These are phyloP conservation scores for Hibiscus syriacus DNA, from an alignment of 345 rosid species.

Conservation along the genomic window DNA sequence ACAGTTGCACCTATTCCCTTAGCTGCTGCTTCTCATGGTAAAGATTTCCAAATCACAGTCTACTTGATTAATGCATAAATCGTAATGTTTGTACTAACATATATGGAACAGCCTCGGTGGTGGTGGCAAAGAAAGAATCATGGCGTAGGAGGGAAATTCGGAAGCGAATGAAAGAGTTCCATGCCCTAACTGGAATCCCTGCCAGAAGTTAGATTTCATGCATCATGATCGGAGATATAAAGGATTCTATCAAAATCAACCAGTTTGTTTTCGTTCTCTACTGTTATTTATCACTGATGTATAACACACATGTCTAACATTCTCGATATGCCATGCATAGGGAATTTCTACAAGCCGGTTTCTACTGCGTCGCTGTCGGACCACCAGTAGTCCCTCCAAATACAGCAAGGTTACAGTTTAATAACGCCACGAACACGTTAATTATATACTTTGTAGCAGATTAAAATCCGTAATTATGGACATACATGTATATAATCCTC, in stretches of 20 bases:
- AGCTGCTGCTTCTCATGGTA: background rate
- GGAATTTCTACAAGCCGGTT: background rate
- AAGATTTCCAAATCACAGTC: background rate
- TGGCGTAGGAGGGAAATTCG: background rate
- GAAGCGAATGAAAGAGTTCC: background rate
- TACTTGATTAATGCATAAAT: too few species aligned
- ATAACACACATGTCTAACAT: too few species aligned
- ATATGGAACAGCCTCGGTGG: background rate
- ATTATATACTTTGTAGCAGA: too few species aligned
- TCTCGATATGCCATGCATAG: background rate
- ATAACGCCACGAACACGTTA: too few species aligned
- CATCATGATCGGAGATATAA: background rate
- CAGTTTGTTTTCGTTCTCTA: background rate
- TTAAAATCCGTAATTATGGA: too few species aligned
- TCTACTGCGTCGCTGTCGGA: too few species aligned
- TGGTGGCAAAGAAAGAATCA: background rate
- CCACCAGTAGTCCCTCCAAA: too few species aligned
- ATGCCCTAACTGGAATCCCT: background rate
- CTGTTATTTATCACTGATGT: background rate
- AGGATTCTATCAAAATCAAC: background rate
- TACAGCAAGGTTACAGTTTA: too few species aligned
- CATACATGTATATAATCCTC: too few species aligned
- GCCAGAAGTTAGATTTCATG: background rate
- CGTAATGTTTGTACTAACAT: background rate
- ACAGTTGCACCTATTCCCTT: background rate